Evolutionary conservation across 495 filamentous ascomycete genomes (phyloP).

Genomic region (Podospora pseudocomata): DNA sequence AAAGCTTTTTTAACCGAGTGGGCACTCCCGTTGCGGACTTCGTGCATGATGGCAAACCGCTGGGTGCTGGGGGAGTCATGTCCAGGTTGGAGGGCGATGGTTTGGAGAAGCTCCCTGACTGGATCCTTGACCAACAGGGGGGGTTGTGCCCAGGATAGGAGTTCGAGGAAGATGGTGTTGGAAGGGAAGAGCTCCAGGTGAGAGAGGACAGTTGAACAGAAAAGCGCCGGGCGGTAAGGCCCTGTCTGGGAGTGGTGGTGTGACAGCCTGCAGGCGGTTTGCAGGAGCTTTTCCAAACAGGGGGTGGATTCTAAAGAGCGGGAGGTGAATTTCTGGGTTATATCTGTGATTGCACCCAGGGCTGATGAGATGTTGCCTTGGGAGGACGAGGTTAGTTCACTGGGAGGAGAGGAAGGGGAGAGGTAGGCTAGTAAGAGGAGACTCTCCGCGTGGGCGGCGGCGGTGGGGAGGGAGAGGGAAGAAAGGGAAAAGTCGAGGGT

Average conservation of each 20-base stretch:
- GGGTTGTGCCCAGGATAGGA: constrained; percentile 66
- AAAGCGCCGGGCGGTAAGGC: constrained; percentile 58
- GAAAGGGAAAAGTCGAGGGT: constrained; percentile 56
- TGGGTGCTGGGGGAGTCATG: constrained; percentile 50
- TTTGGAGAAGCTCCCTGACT: constrained; percentile 56
- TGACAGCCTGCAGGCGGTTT: constrained; percentile 64
- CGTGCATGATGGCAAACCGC: constrained; percentile 65
- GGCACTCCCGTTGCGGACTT: constrained; percentile 55
- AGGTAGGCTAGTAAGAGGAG: constrained; percentile 65
- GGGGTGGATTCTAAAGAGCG: constrained; percentile 45
- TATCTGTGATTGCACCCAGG: constrained; percentile 36
- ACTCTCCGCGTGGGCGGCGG: constrained; percentile 56
- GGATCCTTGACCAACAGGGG: constrained; percentile 68
- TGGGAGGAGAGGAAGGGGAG: constrained; percentile 19
- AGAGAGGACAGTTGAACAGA: constrained; percentile 57
- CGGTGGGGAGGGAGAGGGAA: constrained; percentile 39
- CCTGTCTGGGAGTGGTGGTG: constrained; percentile 59
- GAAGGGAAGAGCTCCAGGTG: constrained; percentile 63
- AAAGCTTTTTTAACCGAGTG: constrained; percentile 65
- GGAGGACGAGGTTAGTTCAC: constrained; percentile 32
- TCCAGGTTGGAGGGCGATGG: constrained; percentile 18
- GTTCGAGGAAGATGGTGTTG: constrained; percentile 72
- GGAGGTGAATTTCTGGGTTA: constrained; percentile 46
- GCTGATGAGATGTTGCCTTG: constrained; percentile 53
- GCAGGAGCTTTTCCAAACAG: constrained; percentile 59